These are phyloP conservation scores for Gastrodia elata DNA, from an alignment of 106 monocot species.

Conservation along the genomic window DNA sequence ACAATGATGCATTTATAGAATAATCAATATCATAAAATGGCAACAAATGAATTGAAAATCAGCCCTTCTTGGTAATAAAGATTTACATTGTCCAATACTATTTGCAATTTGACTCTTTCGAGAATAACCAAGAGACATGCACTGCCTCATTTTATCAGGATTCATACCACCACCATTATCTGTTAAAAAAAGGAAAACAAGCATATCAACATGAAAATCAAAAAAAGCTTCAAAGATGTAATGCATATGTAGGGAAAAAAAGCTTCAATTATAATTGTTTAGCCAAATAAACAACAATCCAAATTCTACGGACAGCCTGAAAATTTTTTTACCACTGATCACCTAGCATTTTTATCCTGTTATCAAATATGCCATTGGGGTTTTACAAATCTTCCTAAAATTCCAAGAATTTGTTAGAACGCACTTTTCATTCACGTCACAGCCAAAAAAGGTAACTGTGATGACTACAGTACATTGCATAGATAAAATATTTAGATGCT, in stretches of 20 bases:
- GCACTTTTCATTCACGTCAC: not conserved
- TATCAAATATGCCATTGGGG: not conserved
- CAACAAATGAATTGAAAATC: not conserved
- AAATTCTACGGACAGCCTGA: not conserved
- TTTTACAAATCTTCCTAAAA: not conserved
- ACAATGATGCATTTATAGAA: not conserved
- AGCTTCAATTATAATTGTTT: not conserved
- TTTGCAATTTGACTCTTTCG: slow-evolving; percentile 72
- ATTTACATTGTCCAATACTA: slow-evolving; percentile 88
- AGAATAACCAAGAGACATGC: slow-evolving; percentile 93
- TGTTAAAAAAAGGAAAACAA: slow-evolving; percentile 17
- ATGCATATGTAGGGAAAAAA: not conserved
- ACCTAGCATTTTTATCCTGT: not conserved
- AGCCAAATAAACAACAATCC: not conserved
- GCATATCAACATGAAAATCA: not conserved
- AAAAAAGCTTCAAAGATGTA: not conserved
- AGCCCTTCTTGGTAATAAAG: not conserved
- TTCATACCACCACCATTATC: slow-evolving; percentile 97
- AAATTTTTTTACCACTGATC: not conserved
- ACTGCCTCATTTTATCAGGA: slow-evolving; percentile 78
- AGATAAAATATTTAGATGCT: not conserved
- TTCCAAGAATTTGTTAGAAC: not conserved
- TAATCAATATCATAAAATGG: not conserved
- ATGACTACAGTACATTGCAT: not conserved
- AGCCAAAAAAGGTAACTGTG: not conserved